Base-by-base conservation (phyloP, 805 yeast species). In the Pichia nakasei region DNA sequence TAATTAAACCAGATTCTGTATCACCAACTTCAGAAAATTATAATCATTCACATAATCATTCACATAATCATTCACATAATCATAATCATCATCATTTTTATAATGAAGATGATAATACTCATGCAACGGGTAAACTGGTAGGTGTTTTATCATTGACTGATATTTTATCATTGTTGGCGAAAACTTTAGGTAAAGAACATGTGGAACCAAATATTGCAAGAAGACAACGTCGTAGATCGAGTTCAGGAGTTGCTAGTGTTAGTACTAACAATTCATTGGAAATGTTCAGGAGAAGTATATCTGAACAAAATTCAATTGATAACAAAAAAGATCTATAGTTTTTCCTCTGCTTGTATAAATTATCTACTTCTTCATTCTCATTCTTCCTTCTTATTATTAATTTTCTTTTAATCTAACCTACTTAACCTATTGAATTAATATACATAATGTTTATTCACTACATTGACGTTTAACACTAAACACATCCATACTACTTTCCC, bases 111-210 rank as follows among this genome's bases (percentile, higher is more conserved):
- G 60, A 58, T 18, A 60, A 62, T 41, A 31, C 50, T 9, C 80
- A 82, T 37, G 68, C 80, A 42, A 78, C 86, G 2, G 96, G 96
- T 15, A 84, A 80, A 57, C 71, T 91, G 48, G 77, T 86, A 43
- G 97, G 97, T 35, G 97, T 93, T 22, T 80, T 93, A 3, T 85
- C 96, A 4, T 68, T 93, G 53, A 91, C 97, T 0, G 98, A 91
- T 63, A 82, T 91, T 29, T 66, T 93, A 40, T 85, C 89, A 17
- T 65, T 87, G 37, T 73, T 91, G 49, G 95, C 96, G 9, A 73
- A 80, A 53, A 76, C 75, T 31, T 73, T 80, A 45, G 96, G 95
- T 3, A 75, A 75, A 55, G 68, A 67, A 44, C 59, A 59, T 40
- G 80, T 86, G 21, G 96, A 91, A 58, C 97, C 98, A 4, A 78